These are phyloP conservation scores for Davidsoniella australis DNA, from an alignment of 2,329 filamentous ascomycete species.

Conservation along the genomic window DNA sequence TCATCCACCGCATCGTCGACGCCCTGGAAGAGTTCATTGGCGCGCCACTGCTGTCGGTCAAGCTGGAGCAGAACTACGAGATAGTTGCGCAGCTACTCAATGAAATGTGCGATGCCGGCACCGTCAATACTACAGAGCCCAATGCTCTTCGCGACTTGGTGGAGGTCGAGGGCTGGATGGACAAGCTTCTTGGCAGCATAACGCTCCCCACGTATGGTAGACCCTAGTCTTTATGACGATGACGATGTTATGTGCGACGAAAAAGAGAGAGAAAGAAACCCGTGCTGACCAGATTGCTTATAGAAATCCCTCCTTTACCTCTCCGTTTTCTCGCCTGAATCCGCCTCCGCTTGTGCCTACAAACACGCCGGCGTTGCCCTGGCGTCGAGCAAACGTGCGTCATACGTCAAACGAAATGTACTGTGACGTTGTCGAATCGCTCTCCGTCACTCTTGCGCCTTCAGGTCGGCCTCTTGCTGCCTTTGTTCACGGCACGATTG, in stretches of 20 bases:
- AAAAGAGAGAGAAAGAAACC: background rate
- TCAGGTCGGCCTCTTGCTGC: conserved; percentile 77
- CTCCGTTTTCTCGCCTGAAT: conserved; percentile 21
- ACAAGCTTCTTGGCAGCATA: conserved; percentile 75
- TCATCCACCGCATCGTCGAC: conserved; percentile 84
- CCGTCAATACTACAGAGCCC: conserved; percentile 77
- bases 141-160: conserved; percentile 85
- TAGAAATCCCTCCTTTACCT: conserved; percentile 26
- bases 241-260: background rate
- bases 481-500: conserved; percentile 79
- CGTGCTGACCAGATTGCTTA: background rate
- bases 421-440: conserved; percentile 82
- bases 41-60: conserved; percentile 65
- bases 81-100: conserved; percentile 80
- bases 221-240: background rate
- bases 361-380: conserved; percentile 47
- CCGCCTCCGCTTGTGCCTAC: conserved; percentile 25
- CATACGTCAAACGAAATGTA: conserved; percentile 97
- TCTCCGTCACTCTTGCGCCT: conserved; percentile 75
- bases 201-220: conserved; percentile 52
- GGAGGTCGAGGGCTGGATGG: conserved; percentile 79
- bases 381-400: conserved; percentile 79
- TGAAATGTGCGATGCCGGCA: conserved; percentile 91
- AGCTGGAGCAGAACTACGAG: conserved; percentile 83
- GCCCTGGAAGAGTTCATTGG: conserved; percentile 88